Conservation (phyloP, 2,329 filamentous ascomycete genomes). For the Acephala macrosclerotiorum region DNA sequence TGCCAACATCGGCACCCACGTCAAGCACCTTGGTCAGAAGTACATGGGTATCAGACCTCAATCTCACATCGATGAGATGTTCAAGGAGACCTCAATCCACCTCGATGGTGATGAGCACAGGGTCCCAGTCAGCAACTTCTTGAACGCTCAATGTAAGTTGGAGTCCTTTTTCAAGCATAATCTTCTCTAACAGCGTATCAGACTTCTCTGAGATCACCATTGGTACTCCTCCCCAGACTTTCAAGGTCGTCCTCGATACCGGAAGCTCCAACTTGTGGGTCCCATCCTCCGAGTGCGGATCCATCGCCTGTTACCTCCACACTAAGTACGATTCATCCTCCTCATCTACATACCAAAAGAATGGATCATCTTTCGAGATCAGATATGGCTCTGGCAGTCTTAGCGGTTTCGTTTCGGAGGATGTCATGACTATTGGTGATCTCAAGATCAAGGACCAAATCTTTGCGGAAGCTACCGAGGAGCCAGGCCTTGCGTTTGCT, state of each 20-base stretch:
- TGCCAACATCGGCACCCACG: slow-evolving; percentile 81
- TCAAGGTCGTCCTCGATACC: slow-evolving; percentile 99
- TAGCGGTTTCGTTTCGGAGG: slow-evolving; percentile 91
- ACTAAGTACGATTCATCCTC: slow-evolving; percentile 91
- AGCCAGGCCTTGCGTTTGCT: slow-evolving; percentile 96
- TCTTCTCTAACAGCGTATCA: slow-evolving; percentile 47
- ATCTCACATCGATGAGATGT: slow-evolving; percentile 76
- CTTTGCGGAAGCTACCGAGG: slow-evolving; percentile 94
- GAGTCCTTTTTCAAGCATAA: not conserved
- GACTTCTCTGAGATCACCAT: slow-evolving; percentile 98
- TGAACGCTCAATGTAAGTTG: slow-evolving; percentile 95
- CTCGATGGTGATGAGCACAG: slow-evolving; percentile 72
- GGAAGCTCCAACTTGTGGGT: slow-evolving; percentile 99
- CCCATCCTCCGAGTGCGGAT: slow-evolving; percentile 86
- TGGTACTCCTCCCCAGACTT: slow-evolving; percentile 89
- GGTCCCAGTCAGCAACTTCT: slow-evolving; percentile 93
- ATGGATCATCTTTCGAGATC: slow-evolving; percentile 92
- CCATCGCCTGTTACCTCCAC: slow-evolving; percentile 98
- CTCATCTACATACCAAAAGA: slow-evolving; percentile 92
- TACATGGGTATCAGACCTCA: slow-evolving; percentile 86
- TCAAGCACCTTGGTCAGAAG: slow-evolving; percentile 89
- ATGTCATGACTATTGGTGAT: slow-evolving; percentile 87
- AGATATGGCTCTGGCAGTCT: slow-evolving; percentile 94
- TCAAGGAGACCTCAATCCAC: slow-evolving; percentile 75
- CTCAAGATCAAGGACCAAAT: slow-evolving; percentile 87